Evolutionary conservation across 129 eudicot species (phyloP), one percentile per base, ranked within the genome.

Genomic region (Heracleum sosnowskyi): DNA sequence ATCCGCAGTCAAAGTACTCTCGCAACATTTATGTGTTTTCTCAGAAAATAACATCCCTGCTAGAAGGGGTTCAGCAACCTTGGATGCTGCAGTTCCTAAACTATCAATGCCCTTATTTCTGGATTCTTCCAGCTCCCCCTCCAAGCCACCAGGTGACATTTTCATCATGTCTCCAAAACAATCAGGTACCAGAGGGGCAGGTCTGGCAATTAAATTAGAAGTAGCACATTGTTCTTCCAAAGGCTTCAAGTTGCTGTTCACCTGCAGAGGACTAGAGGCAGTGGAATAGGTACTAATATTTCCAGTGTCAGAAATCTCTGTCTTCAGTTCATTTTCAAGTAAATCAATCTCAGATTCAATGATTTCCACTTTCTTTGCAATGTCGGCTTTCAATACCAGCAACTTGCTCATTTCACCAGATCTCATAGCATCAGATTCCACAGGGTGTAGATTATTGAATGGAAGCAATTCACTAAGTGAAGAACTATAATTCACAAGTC

Each of bases 301-400:
- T 47, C 77, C 83, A 74, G 76, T 60, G 73, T 82, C 79, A 77
- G 90, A 69, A 37, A 37, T 75, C 84, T 89, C 69, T 15, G 82
- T 80, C 82, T 89, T 92, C 83, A 92, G 77, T 77, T 96, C 99
- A 77, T 85, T 87, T 83, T 96, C 99, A 68, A 96, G 97, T 18
- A 84, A 83, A 84, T 96, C 99, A 74, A 96, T 90, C 74, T 96
- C 97, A 85, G 91, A 75, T 83, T 96, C 99, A 22, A 97, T 89
- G 39, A 83, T 51, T 78, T 92, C 97, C 37, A 96, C 81, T 73
- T 85, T 86, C 84, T 84, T 96, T 55, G 90, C 79, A 74, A 96
- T 77, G 55, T 89, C 90, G 73, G 80, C 91, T 84, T 92, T 96
- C 96, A 84, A 86, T 46, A 89, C 74, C 78, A 85, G 83, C 80